phyloP scores from a whole-genome alignment of 1,284 basidiomycete species.

The Athelia psychrophila region DNA sequence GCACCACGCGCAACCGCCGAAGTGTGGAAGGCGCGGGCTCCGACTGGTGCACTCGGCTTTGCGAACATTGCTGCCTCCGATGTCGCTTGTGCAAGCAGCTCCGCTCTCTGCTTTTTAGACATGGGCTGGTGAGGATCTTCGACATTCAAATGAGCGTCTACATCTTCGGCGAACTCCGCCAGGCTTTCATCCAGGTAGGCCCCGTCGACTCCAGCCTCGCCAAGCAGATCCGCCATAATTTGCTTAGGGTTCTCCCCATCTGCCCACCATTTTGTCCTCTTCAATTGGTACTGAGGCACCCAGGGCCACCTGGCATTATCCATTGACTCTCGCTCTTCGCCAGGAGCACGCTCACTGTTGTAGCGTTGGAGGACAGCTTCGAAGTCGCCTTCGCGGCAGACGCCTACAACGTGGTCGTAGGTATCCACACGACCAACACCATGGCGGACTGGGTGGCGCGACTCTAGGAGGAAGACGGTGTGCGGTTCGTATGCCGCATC shows the following conservation, averaged over 20 bases:
- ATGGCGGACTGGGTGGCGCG: slow-evolving; percentile 29
- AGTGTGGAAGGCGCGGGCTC: slow-evolving; percentile 25
- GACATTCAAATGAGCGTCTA: background rate
- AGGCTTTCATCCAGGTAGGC: background rate
- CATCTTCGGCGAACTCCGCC: background rate
- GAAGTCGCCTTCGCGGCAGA: slow-evolving; percentile 32
- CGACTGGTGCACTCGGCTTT: background rate
- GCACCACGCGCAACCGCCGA: slow-evolving; percentile 13
- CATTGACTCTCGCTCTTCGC: slow-evolving; percentile 23
- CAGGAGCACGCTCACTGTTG: slow-evolving; percentile 23
- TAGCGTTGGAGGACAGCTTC: slow-evolving; percentile 24
- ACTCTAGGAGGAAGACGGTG: slow-evolving; percentile 39
- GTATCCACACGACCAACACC: slow-evolving; percentile 30
- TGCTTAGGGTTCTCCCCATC: slow-evolving; percentile 12
- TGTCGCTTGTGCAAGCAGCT: background rate
- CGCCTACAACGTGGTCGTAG: slow-evolving; percentile 31
- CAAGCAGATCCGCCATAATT: slow-evolving; percentile 12
- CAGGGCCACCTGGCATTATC: slow-evolving; percentile 40
- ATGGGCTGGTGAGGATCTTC: background rate
- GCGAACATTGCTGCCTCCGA: no score
- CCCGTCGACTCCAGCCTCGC: slow-evolving; percentile 1
- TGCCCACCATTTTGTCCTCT: slow-evolving; percentile 25
- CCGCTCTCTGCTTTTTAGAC: background rate
- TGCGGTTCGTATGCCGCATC: slow-evolving; percentile 35
- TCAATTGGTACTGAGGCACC: slow-evolving; percentile 10